These are phyloP conservation scores for Paramecium sonneborni DNA, from an alignment of 73 alveolate species.

Conservation along the genomic window DNA sequence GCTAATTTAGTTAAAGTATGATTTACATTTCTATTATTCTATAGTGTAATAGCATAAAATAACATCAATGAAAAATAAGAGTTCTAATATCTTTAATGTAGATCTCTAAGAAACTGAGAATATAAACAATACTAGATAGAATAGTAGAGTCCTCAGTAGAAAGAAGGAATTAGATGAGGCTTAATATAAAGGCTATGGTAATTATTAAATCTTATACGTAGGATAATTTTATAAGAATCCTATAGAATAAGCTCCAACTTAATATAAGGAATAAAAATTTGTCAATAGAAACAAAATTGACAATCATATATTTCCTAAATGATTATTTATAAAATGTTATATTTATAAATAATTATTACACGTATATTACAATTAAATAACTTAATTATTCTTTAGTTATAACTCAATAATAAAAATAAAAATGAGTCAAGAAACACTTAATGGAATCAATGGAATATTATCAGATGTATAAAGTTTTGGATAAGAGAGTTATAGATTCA, in stretches of 20 bases:
- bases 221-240: slow-evolving; percentile 32
- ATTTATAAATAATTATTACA: neutral
- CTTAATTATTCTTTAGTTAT: neutral
- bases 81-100: neutral
- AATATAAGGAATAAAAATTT: slow-evolving; percentile 2
- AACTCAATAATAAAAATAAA: slow-evolving; percentile 1
- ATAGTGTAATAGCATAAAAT: neutral
- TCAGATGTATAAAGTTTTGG: slow-evolving; percentile 70
- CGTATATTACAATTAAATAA: slow-evolving; percentile 13
- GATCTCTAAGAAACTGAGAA: slow-evolving; percentile 13
- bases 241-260: neutral
- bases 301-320: slow-evolving; percentile 35
- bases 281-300: slow-evolving; percentile 28
- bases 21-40: neutral
- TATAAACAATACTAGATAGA: neutral
- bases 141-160: neutral
- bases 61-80: neutral
- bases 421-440: slow-evolving; percentile 54
- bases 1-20: slow-evolving; percentile 36
- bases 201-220: neutral
- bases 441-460: slow-evolving; percentile 60
- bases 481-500: slow-evolving; percentile 75
- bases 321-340: neutral
- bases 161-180: slow-evolving; percentile 40
- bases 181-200: slow-evolving; percentile 47